phyloP scores from a whole-genome alignment of 371 early-diverging fungal species.

The Actinomucor elegans region DNA sequence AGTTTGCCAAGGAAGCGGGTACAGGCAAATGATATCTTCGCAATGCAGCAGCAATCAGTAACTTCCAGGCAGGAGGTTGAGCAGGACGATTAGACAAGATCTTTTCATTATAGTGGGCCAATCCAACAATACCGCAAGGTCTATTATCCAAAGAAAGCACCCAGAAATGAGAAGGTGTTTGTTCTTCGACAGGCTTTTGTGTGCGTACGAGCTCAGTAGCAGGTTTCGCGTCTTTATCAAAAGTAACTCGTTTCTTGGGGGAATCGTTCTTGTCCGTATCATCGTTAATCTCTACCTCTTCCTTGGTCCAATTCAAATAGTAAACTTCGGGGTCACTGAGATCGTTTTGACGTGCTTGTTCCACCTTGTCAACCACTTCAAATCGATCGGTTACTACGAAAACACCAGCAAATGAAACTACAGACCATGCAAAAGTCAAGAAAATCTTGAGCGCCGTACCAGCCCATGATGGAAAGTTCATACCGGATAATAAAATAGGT shows the following conservation, averaged over 20 bases:
- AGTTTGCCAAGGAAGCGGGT: slow-evolving; percentile 14
- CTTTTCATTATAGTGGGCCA: slow-evolving; percentile 25
- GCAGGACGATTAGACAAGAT: slow-evolving; percentile 21
- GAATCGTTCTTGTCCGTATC: neutral
- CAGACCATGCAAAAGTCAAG: slow-evolving; percentile 36
- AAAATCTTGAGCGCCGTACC: slow-evolving; percentile 26
- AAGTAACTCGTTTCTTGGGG: slow-evolving; percentile 21
- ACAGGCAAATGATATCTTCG: slow-evolving; percentile 20
- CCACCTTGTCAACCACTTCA: slow-evolving; percentile 37
- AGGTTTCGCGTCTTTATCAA: slow-evolving; percentile 33
- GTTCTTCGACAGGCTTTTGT: slow-evolving; percentile 30
- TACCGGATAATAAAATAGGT: slow-evolving; percentile 26
- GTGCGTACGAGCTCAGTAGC: slow-evolving; percentile 29
- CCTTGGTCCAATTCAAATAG: slow-evolving; percentile 40
- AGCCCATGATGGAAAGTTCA: slow-evolving; percentile 25
- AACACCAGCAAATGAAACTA: slow-evolving; percentile 35
- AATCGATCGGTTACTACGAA: slow-evolving; percentile 41
- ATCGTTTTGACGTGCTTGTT: slow-evolving; percentile 40
- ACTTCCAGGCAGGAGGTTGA: slow-evolving; percentile 26
- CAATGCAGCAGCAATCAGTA: slow-evolving; percentile 13
- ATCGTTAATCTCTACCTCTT: slow-evolving; percentile 22
- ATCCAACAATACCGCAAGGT: slow-evolving; percentile 41
- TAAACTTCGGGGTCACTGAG: slow-evolving; percentile 46
- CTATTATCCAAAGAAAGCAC: slow-evolving; percentile 37
- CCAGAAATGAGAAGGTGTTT: slow-evolving; percentile 48